A percentile compares a stretch with the other conserved stretches of the same genome.
These are phyloP conservation scores for Mycena crocata DNA, from an alignment of 768 basidiomycete species.

Conservation along the genomic window DNA sequence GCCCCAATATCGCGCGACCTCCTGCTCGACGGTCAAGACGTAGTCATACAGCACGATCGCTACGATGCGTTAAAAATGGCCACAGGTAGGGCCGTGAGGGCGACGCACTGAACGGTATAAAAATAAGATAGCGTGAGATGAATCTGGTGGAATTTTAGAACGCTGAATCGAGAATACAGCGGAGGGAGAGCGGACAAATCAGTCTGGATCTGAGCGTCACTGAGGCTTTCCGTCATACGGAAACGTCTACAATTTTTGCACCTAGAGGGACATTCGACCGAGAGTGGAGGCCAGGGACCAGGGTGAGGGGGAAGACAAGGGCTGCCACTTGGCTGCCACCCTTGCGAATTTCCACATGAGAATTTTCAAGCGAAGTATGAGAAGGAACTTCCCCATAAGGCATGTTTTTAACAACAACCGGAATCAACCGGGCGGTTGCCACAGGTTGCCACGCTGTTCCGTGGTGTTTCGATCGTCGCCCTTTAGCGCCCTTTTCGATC, in stretches of 20 bases:
- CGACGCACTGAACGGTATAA: slow-evolving; percentile 5
- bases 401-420: no score
- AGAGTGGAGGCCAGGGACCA: no score
- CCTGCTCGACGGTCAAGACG: slow-evolving; percentile 43
- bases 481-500: no score
- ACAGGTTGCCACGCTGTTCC: no score
- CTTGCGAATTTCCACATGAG: background rate
- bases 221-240: slow-evolving; percentile 26
- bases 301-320: background rate
- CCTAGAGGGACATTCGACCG: slow-evolving; percentile 15
- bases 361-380: no score
- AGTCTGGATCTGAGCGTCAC: slow-evolving; percentile 16
- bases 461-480: no score
- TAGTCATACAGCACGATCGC: slow-evolving; percentile 51
- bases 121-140: slow-evolving; percentile 11
- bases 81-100: no score
- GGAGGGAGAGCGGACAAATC: slow-evolving; percentile 17
- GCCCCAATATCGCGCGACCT: slow-evolving; percentile 49
- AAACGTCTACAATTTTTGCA: background rate
- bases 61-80: background rate
- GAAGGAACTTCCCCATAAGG: no score
- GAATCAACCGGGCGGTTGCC: no score
- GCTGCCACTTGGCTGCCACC: background rate
- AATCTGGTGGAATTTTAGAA: background rate
- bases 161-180: background rate